phyloP scores from a whole-genome alignment of 306 rosid species.

The Alnus glutinosa region DNA sequence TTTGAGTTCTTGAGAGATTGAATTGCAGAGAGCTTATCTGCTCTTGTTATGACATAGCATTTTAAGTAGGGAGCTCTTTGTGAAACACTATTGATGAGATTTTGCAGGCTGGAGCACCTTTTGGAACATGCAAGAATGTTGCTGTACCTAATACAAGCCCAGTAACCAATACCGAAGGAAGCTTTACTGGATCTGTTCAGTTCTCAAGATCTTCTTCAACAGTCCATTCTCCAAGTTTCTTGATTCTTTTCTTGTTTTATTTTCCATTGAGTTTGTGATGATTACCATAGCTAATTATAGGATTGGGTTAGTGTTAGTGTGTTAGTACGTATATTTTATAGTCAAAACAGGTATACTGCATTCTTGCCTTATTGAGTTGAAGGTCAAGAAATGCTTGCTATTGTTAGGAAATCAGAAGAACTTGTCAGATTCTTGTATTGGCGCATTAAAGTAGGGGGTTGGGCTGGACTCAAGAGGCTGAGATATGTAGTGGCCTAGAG shows the following conservation, averaged over 20 bases:
- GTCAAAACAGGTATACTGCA: slow-evolving; percentile 29
- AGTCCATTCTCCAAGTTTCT: slow-evolving; percentile 36
- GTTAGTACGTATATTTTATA: slow-evolving; percentile 34
- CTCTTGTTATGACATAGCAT: neutral
- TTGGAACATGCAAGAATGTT: slow-evolving; percentile 84
- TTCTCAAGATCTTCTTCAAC: slow-evolving; percentile 64
- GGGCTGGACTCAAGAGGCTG: slow-evolving; percentile 22
- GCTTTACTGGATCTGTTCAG: slow-evolving; percentile 89
- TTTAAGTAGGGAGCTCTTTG: neutral
- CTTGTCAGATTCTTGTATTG: slow-evolving; percentile 29
- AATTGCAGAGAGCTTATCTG: neutral
- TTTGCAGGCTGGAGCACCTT: slow-evolving; percentile 81
- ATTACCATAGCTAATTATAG: slow-evolving; percentile 28
- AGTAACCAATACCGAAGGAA: slow-evolving; percentile 56
- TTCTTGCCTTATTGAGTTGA: slow-evolving; percentile 36
- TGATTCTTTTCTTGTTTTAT: slow-evolving; percentile 38
- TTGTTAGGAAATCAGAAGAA: slow-evolving; percentile 32
- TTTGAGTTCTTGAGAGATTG: neutral
- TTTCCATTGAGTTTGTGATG: slow-evolving; percentile 46
- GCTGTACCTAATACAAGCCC: slow-evolving; percentile 56
- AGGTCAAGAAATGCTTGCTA: slow-evolving; percentile 37
- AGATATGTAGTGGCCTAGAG: slow-evolving; percentile 36
- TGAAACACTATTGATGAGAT: slow-evolving; percentile 22
- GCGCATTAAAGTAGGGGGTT: slow-evolving; percentile 41
- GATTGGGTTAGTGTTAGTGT: slow-evolving; percentile 11